These are phyloP conservation scores for Hypholoma sublateritium DNA, from an alignment of 768 basidiomycete genomes.

Conservation along the genomic window DNA sequence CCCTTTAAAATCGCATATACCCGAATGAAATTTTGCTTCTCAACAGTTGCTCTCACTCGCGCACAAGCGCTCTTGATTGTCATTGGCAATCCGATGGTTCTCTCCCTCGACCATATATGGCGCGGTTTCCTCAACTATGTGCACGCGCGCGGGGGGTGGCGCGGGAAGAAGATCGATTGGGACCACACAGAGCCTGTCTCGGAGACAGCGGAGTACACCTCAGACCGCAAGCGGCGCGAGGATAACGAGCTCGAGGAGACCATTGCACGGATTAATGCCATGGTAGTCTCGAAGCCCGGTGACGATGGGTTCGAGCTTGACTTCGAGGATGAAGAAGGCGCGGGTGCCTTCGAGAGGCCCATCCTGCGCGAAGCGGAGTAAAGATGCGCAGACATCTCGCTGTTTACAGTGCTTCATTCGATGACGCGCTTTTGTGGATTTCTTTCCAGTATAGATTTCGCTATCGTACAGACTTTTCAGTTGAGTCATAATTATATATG, in stretches of 20 bases:
- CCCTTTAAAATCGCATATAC: not conserved
- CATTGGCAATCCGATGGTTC: conserved; percentile 57
- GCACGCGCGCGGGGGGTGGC: conserved; percentile 50
- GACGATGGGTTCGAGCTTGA: conserved; percentile 28
- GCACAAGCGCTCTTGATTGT: conserved; percentile 64
- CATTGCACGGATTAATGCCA: conserved; percentile 29
- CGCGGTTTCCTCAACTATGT: conserved; percentile 59
- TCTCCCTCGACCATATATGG: conserved; percentile 62
- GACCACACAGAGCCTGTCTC: conserved; percentile 31
- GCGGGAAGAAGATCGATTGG: conserved; percentile 38
- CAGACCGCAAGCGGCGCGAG: conserved; percentile 23
- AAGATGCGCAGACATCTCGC: not conserved
- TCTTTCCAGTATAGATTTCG: not conserved
- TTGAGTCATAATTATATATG: no score
- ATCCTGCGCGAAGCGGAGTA: conserved; percentile 32
- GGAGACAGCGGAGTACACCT: conserved; percentile 31
- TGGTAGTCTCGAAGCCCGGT: conserved; percentile 30
- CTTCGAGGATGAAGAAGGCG: conserved; percentile 26
- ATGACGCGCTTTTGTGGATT: no score
- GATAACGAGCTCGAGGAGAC: conserved; percentile 38
- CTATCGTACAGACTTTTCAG: not conserved
- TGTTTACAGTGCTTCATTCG: not conserved
- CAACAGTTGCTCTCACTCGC: conserved; percentile 62
- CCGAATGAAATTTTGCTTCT: not conserved
- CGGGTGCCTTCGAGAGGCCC: conserved; percentile 27